Evolutionary conservation across 768 basidiomycete genomes (phyloP).

Genomic region (Lactarius pseudohatsudake): DNA sequence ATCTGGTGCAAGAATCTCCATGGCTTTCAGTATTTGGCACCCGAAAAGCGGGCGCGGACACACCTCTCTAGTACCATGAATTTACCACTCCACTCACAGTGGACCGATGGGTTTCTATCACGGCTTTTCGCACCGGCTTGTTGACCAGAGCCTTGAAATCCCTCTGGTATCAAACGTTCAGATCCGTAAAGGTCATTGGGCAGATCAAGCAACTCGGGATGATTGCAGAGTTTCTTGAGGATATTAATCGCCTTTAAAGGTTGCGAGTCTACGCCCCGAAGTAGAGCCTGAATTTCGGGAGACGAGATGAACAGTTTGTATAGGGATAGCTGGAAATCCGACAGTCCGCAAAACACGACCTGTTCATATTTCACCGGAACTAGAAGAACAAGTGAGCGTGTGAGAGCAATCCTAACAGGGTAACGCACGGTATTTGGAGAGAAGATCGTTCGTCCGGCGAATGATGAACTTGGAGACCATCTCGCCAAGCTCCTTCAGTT

Average conservation of each 20-base stretch:
- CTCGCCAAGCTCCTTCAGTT: conserved; percentile 85
- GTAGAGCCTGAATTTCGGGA: conserved; percentile 85
- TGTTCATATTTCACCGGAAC: conserved; percentile 99
- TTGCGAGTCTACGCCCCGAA: conserved; percentile 85
- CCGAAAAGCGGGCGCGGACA: conserved; percentile 21
- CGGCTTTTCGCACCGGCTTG: conserved; percentile 40
- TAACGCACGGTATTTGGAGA: conserved; percentile 88
- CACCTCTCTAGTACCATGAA: conserved; percentile 92
- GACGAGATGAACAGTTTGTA: conserved; percentile 92
- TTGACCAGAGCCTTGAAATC: conserved; percentile 60
- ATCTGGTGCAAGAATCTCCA: conserved; percentile 82
- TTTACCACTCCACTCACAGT: conserved; percentile 87
- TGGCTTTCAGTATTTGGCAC: background rate
- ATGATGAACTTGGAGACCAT: conserved; percentile 95
- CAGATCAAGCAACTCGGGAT: conserved; percentile 85
- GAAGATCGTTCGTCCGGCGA: conserved; percentile 86
- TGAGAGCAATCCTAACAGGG: background rate
- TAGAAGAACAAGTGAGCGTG: conserved; percentile 36
- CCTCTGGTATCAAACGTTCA: conserved; percentile 77
- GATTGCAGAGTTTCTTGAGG: conserved; percentile 93
- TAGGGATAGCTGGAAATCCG: conserved; percentile 77
- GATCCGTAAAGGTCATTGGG: conserved; percentile 83
- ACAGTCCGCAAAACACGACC: conserved; percentile 89
- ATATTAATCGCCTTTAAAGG: conserved; percentile 96
- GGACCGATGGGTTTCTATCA: conserved; percentile 50